phyloP scores from a whole-genome alignment of 768 basidiomycete species.

The Dendrothele bispora region DNA sequence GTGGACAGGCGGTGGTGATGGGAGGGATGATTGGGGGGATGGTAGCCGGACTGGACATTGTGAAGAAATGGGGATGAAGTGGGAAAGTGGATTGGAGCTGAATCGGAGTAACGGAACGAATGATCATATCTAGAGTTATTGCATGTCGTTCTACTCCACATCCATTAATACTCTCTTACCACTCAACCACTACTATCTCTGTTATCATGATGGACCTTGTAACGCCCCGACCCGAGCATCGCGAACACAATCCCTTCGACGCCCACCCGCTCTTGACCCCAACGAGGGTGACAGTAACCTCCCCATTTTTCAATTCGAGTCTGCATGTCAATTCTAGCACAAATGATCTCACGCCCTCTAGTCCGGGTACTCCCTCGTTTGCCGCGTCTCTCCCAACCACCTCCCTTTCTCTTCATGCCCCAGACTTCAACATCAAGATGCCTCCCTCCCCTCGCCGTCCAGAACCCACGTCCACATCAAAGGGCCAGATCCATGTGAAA shows the following conservation, averaged over 20 bases:
- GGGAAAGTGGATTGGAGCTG: no score
- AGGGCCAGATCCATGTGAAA: conserved; percentile 91
- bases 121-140: no score
- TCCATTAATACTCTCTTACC: no score
- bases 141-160: no score
- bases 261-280: conserved; percentile 6
- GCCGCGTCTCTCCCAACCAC: conserved; percentile 38
- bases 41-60: conserved; percentile 1
- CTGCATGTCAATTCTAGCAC: neutral
- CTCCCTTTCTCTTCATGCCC: conserved; percentile 79
- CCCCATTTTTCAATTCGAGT: neutral
- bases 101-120: no score
- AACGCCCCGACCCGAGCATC: conserved; percentile 1
- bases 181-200: no score
- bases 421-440: conserved; percentile 79
- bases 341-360: conserved; percentile 2
- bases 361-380: no score
- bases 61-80: no score
- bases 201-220: conserved; percentile 4
- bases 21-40: conserved; percentile 6
- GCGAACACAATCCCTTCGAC: conserved; percentile 8
- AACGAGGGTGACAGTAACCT: neutral
- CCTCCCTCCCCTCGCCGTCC: conserved; percentile 46
- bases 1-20: conserved; percentile 3
- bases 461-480: conserved; percentile 31